These are phyloP conservation scores for Barnettozyma californica DNA, from an alignment of 805 yeast genomes.

Conservation along the genomic window DNA sequence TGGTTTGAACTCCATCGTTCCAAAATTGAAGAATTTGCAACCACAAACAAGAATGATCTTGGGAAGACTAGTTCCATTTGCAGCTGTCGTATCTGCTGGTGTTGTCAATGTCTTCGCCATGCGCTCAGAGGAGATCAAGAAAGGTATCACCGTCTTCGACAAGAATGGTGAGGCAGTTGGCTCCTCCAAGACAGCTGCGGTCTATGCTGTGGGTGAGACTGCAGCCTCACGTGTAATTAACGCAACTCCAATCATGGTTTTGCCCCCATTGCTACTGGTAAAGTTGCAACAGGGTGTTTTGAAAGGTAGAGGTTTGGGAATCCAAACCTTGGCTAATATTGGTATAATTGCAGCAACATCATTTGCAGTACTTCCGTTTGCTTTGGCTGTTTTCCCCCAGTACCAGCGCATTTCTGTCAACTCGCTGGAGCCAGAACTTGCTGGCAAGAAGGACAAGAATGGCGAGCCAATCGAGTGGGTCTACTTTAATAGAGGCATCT, in stretches of 20 bases:
- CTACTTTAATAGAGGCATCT: conserved; percentile 92
- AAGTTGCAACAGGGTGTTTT: conserved; percentile 67
- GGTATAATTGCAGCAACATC: conserved; percentile 85
- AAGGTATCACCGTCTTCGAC: conserved; percentile 73
- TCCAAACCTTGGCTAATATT: conserved; percentile 69
- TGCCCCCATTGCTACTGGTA: conserved; percentile 85
- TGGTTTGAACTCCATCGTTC: conserved; percentile 89
- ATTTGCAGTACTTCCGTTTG: conserved; percentile 86
- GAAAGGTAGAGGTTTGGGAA: conserved; percentile 58
- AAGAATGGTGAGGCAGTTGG: conserved; percentile 64
- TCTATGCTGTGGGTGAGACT: conserved; percentile 93
- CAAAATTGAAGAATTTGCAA: conserved; percentile 65
- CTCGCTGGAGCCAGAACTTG: conserved; percentile 61
- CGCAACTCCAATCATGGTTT: conserved; percentile 96
- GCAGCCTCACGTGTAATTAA: conserved; percentile 92
- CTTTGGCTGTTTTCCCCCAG: conserved; percentile 94
- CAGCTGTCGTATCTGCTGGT: conserved; percentile 98
- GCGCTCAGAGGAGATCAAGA: conserved; percentile 91
- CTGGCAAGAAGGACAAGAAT: conserved; percentile 50
- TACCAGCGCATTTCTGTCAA: conserved; percentile 55
- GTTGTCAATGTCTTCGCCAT: conserved; percentile 91
- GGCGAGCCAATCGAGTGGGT: conserved; percentile 58
- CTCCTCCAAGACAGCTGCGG: conserved; percentile 79
- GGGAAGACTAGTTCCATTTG: conserved; percentile 92
- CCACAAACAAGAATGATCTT: conserved; percentile 66